These are phyloP conservation scores for Salvia splendens DNA, from an alignment of 257 asterid genomes.

Conservation along the genomic window DNA sequence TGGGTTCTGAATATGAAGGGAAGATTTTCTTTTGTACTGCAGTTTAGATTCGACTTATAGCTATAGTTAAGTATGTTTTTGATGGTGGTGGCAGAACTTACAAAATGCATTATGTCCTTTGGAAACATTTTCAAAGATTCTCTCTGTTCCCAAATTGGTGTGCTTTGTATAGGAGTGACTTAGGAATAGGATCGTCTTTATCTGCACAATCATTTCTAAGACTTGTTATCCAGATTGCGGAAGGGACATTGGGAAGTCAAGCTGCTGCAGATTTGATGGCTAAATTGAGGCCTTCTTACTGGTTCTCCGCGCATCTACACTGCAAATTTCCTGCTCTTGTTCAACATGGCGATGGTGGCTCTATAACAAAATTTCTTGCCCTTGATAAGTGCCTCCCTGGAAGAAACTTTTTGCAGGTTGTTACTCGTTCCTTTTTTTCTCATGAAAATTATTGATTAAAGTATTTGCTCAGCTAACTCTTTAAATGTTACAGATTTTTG, in stretches of 20 bases:
- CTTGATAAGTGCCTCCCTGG: conserved; percentile 64
- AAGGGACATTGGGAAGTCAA: conserved; percentile 80
- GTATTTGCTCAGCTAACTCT: conserved; percentile 27
- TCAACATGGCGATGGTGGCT: conserved; percentile 74
- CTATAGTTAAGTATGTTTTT: too few relatives aligned
- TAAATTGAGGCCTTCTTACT: conserved; percentile 74
- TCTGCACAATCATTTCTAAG: conserved; percentile 6
- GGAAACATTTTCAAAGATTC: too few relatives aligned
- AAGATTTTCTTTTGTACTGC: too few relatives aligned
- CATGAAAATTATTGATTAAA: conserved; percentile 25
- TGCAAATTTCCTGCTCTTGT: conserved; percentile 95
- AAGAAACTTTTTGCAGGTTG: conserved; percentile 74
- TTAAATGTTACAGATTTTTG: conserved; percentile 56
- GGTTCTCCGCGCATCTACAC: conserved; percentile 98
- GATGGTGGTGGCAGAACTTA: too few relatives aligned
- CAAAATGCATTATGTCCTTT: too few relatives aligned
- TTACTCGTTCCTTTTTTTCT: conserved; percentile 23
- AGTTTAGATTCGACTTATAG: too few relatives aligned
- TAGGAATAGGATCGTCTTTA: too few relatives aligned
- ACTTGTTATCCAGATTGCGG: conserved; percentile 54
- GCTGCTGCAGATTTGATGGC: conserved; percentile 85
- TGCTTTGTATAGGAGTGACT: too few relatives aligned
- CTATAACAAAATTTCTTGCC: conserved; percentile 56
- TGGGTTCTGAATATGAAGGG: too few relatives aligned
- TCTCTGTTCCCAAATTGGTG: too few relatives aligned